Conservation (phyloP, 352 stramenopile species). For the Pythium sp. region DNA sequence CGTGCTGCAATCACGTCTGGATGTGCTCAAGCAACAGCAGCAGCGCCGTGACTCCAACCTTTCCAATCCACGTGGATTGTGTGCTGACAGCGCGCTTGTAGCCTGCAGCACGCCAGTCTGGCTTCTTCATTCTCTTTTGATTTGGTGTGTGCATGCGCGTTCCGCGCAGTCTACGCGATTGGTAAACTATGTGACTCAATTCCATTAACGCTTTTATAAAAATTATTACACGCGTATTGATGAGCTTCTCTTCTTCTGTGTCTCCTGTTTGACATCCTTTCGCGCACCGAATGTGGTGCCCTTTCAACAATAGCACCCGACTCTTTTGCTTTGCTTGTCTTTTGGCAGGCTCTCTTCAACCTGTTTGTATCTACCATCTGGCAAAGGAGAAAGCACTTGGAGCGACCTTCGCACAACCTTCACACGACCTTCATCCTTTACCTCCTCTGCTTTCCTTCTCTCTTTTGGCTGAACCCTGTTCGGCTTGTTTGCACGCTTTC, state of each 20-base stretch:
- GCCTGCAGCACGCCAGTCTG: background rate
- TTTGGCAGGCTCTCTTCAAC: background rate
- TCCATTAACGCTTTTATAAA: constrained; percentile 1
- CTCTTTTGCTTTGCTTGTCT: background rate
- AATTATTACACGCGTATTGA: background rate
- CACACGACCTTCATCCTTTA: background rate
- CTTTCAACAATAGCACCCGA: background rate
- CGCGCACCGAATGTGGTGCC: background rate
- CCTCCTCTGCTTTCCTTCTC: background rate
- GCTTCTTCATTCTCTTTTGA: constrained; percentile 7
- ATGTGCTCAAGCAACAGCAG: background rate
- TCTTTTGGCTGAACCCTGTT: background rate
- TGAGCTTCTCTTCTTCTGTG: background rate
- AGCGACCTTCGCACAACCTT: background rate
- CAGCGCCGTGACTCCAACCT: background rate
- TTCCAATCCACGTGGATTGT: background rate
- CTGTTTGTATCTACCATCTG: background rate
- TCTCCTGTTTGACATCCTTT: background rate
- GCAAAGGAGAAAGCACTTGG: background rate
- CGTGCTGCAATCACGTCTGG: background rate
- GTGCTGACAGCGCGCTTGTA: background rate
- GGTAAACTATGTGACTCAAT: constrained; percentile 3
- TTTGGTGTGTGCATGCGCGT: background rate
- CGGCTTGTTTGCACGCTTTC: too few relatives aligned
- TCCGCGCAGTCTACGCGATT: background rate